Conservation (phyloP, 371 early-diverging fungal genomes). For the Mortierella sp. region DNA sequence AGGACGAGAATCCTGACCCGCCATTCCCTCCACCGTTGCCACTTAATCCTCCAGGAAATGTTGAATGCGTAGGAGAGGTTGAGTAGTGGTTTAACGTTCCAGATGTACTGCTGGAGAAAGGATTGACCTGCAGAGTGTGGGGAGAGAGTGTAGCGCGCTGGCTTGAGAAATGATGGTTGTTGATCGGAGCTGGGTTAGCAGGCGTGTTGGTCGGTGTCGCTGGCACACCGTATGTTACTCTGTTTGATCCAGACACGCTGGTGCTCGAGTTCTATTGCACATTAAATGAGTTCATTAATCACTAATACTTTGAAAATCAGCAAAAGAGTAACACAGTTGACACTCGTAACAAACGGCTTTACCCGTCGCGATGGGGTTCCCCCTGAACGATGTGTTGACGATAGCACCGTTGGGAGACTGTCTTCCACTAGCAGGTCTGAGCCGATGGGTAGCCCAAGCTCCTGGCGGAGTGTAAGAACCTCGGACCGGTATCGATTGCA, state of each 20-base stretch:
- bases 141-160: conserved; percentile 40
- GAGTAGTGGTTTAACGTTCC: conserved; percentile 30
- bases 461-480: conserved; percentile 74
- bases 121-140: conserved; percentile 18
- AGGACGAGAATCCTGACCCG: conserved; percentile 17
- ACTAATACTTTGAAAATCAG: no score
- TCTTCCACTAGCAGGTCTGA: conserved; percentile 67
- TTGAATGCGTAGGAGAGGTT: conserved; percentile 31
- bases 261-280: conserved; percentile 51
- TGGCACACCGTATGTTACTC: conserved; percentile 34
- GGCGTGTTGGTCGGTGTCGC: conserved; percentile 53
- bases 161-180: conserved; percentile 27
- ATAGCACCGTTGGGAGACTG: conserved; percentile 33
- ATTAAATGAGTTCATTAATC: no score
- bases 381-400: conserved; percentile 44
- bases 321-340: not conserved
- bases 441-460: conserved; percentile 65
- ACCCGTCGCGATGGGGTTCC: conserved; percentile 46
- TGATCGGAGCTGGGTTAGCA: conserved; percentile 49
- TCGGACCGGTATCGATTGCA: conserved; percentile 78
- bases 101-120: conserved; percentile 5
- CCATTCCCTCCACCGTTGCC: conserved; percentile 15
- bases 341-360: conserved; percentile 4
- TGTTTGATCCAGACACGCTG: conserved; percentile 30
- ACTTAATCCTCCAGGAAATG: conserved; percentile 34